Percentiles rank a stretch among this genome's conserved stretches.
Conservation (phyloP, 1,284 basidiomycete genomes). For the Sporisorium iseilematis-ciliati region DNA sequence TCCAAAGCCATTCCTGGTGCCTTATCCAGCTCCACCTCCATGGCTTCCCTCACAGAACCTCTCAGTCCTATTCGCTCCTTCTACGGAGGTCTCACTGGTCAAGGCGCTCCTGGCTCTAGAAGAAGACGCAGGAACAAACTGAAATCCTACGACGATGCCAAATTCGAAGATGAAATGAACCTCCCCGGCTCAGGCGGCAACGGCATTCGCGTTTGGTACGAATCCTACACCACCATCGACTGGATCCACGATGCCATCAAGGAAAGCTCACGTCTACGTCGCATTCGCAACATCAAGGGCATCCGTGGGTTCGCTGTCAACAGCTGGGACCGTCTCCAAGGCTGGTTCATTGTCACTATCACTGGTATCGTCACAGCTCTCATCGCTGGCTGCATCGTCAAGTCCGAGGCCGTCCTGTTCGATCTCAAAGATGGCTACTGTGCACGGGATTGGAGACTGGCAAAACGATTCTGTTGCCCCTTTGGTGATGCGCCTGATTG, state of each 20-base stretch:
- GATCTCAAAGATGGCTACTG: constrained; percentile 94
- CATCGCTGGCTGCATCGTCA: constrained; percentile 87
- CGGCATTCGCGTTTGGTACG: constrained; percentile 62
- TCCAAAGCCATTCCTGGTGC: constrained; percentile 19
- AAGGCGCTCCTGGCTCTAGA: constrained; percentile 17
- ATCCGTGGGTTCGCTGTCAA: constrained; percentile 80
- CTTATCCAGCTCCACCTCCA: constrained; percentile 20
- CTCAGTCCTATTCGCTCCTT: constrained; percentile 45
- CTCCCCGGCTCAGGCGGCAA: constrained; percentile 46
- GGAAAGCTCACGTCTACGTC: constrained; percentile 67
- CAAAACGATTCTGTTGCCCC: constrained; percentile 84
- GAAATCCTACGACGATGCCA: constrained; percentile 50
- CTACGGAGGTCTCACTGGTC: constrained; percentile 26
- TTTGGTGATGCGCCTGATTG: constrained; percentile 47
- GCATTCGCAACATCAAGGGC: constrained; percentile 64
- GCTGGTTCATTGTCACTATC: constrained; percentile 89
- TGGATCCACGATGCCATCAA: constrained; percentile 71
- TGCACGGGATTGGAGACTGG: constrained; percentile 77
- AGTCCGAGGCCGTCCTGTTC: constrained; percentile 90
- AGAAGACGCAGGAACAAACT: constrained; percentile 22
- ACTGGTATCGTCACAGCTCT: constrained; percentile 66
- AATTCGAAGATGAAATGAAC: constrained; percentile 49
- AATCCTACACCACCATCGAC: constrained; percentile 67
- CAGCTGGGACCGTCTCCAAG: constrained; percentile 80
- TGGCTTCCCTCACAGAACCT: constrained; percentile 35